Conservation (phyloP, 2,329 filamentous ascomycete species). For the Sporothrix globosa region DNA sequence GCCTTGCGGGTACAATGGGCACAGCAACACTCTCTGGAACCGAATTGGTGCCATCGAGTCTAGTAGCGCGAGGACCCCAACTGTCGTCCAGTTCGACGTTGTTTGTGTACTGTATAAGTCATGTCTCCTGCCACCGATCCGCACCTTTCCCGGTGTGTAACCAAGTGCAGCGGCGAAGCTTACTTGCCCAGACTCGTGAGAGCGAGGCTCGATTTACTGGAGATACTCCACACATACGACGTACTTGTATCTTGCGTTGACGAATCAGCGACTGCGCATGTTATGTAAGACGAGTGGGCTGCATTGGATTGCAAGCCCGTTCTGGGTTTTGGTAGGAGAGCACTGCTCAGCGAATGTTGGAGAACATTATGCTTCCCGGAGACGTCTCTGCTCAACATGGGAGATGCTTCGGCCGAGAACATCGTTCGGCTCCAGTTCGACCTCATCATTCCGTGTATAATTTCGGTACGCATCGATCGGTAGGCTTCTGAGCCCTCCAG, state of each 20-base stretch:
- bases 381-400: not conserved
- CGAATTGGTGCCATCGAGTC: not conserved
- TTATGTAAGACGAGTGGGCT: not conserved
- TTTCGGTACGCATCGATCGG: not conserved
- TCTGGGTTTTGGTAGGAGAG: not conserved
- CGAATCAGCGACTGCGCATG: not conserved
- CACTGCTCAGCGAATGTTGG: not conserved
- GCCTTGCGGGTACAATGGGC: constrained; percentile 11
- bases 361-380: not conserved
- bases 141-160: not conserved
- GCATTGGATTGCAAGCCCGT: not conserved
- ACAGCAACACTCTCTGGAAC: constrained; percentile 7
- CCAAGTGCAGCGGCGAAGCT: not conserved
- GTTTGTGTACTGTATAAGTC: not conserved
- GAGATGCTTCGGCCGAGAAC: not conserved
- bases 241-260: constrained; percentile 1
- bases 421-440: not conserved
- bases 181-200: not conserved
- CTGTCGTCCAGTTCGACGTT: not conserved
- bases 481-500: not conserved
- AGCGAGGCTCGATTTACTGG: not conserved
- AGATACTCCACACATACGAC: not conserved
- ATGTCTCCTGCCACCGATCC: not conserved
- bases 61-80: not conserved
- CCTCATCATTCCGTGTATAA: not conserved